Base-by-base conservation (phyloP, 148 eudicot species). In the Vaccinium macrocarpon region DNA sequence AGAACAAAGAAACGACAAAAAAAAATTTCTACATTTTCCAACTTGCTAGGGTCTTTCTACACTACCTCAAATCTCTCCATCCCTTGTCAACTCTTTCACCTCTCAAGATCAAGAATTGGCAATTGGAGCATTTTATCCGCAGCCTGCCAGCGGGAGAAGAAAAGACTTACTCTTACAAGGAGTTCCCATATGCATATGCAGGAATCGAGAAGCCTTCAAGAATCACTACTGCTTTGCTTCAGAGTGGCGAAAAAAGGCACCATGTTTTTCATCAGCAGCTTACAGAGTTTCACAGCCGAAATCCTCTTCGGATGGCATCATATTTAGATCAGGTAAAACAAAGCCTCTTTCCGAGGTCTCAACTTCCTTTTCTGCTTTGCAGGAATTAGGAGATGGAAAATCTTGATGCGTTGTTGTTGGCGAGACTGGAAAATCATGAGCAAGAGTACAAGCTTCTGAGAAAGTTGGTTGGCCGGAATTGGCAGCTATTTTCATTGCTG, bases 281-380 rank as follows among this genome's bases (percentile, higher is more conserved):
- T 80, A 83, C 8, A 80, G 48, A 42, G 66, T 32, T 27, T 27
- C 79, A 55, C 10, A 61, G 16, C 70, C 70, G 25, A 35, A 84
- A 12, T 92, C 91, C 46, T 92, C 92, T 12, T 88, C 93, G 0
- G 78, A 61, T 23, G 96, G 94, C 32, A 70, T 83, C 92, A 91
- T 88, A 57, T 93, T 93, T 76, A 93, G 90, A 81, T 93, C 96
- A 80, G 96, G 96, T 48, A 93, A 84, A 89, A 87, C 81, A 71
- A 92, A 93, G 70, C 87, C n/a, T 73, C 82, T 76, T 77, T 70
- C 73, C 4, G n/a, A 27, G 71, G 71, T 76, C 53, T 82, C 87
- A 0, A 29, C 49, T 57, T 77, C 81, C 50, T 82, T 62, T 78
- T 84, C 76, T 12, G 68, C 59, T 68, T 57, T 32, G 46, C 70